Evolutionary conservation across 768 basidiomycete species (phyloP), one percentile per base, ranked within the genome.

Genomic region (Trichaptum fuscoviolaceum): DNA sequence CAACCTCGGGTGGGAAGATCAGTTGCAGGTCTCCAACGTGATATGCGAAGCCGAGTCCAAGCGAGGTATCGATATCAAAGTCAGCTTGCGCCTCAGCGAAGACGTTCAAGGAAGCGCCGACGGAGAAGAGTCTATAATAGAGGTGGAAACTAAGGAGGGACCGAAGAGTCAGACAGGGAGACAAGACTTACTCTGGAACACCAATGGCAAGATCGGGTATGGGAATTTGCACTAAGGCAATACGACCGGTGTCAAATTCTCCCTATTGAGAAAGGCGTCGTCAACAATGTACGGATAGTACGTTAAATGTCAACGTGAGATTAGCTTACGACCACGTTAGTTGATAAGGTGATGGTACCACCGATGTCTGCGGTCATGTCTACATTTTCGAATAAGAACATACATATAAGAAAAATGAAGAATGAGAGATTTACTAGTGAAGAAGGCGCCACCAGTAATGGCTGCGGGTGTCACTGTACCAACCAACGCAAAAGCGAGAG

Each of bases 401-500:
- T 30, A 30, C 8, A 8, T 30, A 30, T 30, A 8, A 30, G 30
- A 30, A 8, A 30, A 8, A 2, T 30, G 30, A 30, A 30, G 30
- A 8, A 30, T 8, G 30, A 30, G 30, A 30, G 2, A 30, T 30
- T 30, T 30, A 80, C 81, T 73, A 30, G 76, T 71, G 52, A 77
- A 73, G 57, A 82, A 62, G 0, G 74, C 74, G 52, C 83, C 78
- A 35, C 76, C 74, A 0, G 70, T 66, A 6, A 84, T 67, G 30
- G 77, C 72, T 0, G 81, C 82, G 1, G 84, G 85, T 1, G 83
- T 64, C 61, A 85, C 73, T 5, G 81, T 81, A 18, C 85, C 84
- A 27, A 20, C 71, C 63, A 27, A 73, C 68, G 66, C 72, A 0
- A 78, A 81, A 7, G 76, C 80, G 7, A 84, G 71, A 20, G 81